Base-by-base conservation (phyloP, 139 green algal species). In the Ettlia oleoabundans region DNA sequence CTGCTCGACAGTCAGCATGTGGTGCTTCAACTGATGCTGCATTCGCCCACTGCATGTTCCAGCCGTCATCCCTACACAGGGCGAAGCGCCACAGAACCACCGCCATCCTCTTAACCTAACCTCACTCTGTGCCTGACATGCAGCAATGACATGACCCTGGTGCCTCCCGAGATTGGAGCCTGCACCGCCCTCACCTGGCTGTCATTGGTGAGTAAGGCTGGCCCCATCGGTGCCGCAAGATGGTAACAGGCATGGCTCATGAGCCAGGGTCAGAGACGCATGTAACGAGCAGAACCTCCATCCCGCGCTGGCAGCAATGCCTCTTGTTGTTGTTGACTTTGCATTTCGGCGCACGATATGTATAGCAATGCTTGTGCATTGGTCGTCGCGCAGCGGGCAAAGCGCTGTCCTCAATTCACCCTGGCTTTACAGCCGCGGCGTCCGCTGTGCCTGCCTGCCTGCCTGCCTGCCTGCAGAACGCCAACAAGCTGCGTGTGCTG, bases 151-250 rank as follows among this genome's bases (percentile, higher is more conserved):
- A 38, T 88, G 47, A 73, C 33, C 10, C 4, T 75, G 41, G 10
- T 88, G 43, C 47, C 66, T 13, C 61, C 81, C 19, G 62, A 76
- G 18, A 77, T 88, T 8, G 84, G 84, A 26, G 35, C 35, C 51
- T 84, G 71, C 65, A 83, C 73, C 15, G 73, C 83, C 8, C 32
- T 88, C 21, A 84, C 71, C 42, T 88, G 84, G 84, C 65, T 88
- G 43, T 69, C 30, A 4, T 69, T 88, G 71, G 71, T 78, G 51
- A 35, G 71, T 65, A 22, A 28, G 55, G 18, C 55, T 65, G 55
- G 55, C 15, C 13, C 13, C 55, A 65, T 9, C 18, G 21, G 18
- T 9, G 55, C 15, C 13, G 47, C 47, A 58, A 58, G 47, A 58
- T 58, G 47, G 15, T 15, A 24, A 24, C 13, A 24, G 47, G 47